Evolutionary conservation across 805 yeast genomes (phyloP).

Genomic region (Kuraishia ogatae): DNA sequence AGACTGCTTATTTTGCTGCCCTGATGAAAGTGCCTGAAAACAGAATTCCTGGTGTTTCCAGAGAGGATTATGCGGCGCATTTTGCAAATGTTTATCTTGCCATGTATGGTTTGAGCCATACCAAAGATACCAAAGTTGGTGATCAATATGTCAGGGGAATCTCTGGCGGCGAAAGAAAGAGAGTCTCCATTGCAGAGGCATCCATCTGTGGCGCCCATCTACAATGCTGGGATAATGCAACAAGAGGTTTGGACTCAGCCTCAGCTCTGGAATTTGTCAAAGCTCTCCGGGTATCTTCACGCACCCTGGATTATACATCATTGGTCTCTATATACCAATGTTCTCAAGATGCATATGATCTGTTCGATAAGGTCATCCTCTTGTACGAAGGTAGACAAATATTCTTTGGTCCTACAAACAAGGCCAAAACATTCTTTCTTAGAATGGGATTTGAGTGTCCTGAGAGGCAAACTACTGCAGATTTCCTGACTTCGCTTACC

Average conservation of each 20-base stretch:
- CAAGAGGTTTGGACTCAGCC: slow-evolving; percentile 58
- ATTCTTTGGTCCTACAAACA: slow-evolving; percentile 36
- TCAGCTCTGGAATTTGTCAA: slow-evolving; percentile 49
- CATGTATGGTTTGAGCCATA: slow-evolving; percentile 18
- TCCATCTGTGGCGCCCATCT: slow-evolving; percentile 36
- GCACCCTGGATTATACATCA: slow-evolving; percentile 39
- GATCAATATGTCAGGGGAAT: slow-evolving; percentile 41
- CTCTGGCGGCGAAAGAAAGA: slow-evolving; percentile 49
- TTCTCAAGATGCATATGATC: slow-evolving; percentile 44
- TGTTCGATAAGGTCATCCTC: slow-evolving; percentile 44
- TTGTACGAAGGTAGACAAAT: slow-evolving; percentile 51
- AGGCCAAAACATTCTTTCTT: slow-evolving; percentile 39
- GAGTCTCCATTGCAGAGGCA: slow-evolving; percentile 45
- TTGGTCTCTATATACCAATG: slow-evolving; percentile 56
- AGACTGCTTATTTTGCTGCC: slow-evolving; percentile 50
- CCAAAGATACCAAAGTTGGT: slow-evolving; percentile 28
- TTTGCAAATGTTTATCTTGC: slow-evolving; percentile 43
- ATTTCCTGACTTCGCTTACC: slow-evolving; percentile 47
- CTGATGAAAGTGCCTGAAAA: slow-evolving; percentile 46
- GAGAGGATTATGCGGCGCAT: slow-evolving; percentile 39
- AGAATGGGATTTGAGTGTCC: slow-evolving; percentile 52
- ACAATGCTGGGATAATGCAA: slow-evolving; percentile 54
- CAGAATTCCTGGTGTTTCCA: slow-evolving; percentile 40
- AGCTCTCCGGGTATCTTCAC: slow-evolving; percentile 44
- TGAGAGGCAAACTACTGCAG: slow-evolving; percentile 51